These are phyloP conservation scores for Plasmodium vinckei DNA, from an alignment of 169 alveolate genomes.

Conservation along the genomic window DNA sequence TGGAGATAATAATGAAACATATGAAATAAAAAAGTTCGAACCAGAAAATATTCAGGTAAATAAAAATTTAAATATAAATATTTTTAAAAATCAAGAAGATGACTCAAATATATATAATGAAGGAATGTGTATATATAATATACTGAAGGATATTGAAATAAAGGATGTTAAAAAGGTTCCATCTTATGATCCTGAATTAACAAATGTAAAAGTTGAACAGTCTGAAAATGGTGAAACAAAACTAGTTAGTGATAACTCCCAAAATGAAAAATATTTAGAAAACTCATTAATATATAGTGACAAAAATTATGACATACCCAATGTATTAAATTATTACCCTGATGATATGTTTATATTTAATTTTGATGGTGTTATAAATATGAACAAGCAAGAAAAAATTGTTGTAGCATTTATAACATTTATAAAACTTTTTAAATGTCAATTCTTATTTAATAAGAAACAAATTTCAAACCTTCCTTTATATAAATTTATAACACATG, in stretches of 20 bases:
- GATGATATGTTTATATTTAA: constrained; percentile 66
- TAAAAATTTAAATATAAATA: constrained; percentile 37
- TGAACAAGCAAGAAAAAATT: constrained; percentile 60
- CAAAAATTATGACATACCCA: constrained; percentile 31
- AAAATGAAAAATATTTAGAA: constrained; percentile 2
- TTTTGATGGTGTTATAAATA: constrained; percentile 68
- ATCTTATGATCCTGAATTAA: neutral
- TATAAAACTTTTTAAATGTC: constrained; percentile 27
- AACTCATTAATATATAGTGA: constrained; percentile 27
- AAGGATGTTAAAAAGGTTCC: constrained; percentile 38
- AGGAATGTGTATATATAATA: constrained; percentile 13
- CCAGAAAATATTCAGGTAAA: constrained; percentile 23
- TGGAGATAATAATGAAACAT: neutral
- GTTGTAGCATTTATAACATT: constrained; percentile 61
- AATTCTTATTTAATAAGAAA: constrained; percentile 19
- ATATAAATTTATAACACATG: constrained; percentile 13
- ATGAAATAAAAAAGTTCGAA: constrained; percentile 15
- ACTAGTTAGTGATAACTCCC: neutral
- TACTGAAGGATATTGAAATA: constrained; percentile 31
- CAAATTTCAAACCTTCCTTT: constrained; percentile 4
- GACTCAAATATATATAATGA: constrained; percentile 33
- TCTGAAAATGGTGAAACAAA: neutral
- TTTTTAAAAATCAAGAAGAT: constrained; percentile 17
- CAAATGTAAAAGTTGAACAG: constrained; percentile 13
- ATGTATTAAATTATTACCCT: constrained; percentile 29